These are phyloP conservation scores for Lachancea lanzarotensis DNA, from an alignment of 805 yeast species.

Conservation along the genomic window DNA sequence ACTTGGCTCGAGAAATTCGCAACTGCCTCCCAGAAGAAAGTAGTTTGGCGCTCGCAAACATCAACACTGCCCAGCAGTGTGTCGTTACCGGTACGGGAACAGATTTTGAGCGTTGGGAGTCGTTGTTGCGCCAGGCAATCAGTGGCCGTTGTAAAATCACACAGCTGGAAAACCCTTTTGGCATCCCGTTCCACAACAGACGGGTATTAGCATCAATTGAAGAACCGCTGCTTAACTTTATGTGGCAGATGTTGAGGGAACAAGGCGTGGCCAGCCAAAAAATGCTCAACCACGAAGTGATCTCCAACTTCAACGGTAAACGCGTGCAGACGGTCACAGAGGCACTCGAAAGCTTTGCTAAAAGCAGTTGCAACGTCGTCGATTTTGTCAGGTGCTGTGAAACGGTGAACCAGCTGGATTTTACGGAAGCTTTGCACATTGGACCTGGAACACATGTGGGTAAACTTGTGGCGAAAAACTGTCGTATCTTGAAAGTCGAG, in stretches of 20 bases:
- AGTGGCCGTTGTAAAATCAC: constrained; percentile 21
- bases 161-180: constrained; percentile 27
- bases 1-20: constrained; percentile 23
- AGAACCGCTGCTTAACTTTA: constrained; percentile 31
- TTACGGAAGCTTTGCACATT: constrained; percentile 21
- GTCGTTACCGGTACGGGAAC: constrained; percentile 29
- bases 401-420: constrained; percentile 17
- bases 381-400: constrained; percentile 31
- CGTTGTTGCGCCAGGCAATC: constrained; percentile 15
- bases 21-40: constrained; percentile 1
- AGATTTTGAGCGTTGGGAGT: constrained; percentile 23
- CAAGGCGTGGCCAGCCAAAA: constrained; percentile 20
- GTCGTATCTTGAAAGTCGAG: constrained; percentile 8
- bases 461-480: constrained; percentile 26
- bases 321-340: constrained; percentile 22
- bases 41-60: constrained; percentile 25
- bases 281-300: constrained; percentile 24
- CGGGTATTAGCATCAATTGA: constrained; percentile 27
- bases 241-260: constrained; percentile 28
- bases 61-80: constrained; percentile 29
- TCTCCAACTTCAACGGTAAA: constrained; percentile 29
- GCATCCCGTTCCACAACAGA: constrained; percentile 32
- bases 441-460: constrained; percentile 31
- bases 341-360: constrained; percentile 31
- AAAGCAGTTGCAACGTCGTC: constrained; percentile 29